These are phyloP conservation scores for Rhizopus microsporus DNA, from an alignment of 371 early-diverging fungal genomes.

Conservation along the genomic window DNA sequence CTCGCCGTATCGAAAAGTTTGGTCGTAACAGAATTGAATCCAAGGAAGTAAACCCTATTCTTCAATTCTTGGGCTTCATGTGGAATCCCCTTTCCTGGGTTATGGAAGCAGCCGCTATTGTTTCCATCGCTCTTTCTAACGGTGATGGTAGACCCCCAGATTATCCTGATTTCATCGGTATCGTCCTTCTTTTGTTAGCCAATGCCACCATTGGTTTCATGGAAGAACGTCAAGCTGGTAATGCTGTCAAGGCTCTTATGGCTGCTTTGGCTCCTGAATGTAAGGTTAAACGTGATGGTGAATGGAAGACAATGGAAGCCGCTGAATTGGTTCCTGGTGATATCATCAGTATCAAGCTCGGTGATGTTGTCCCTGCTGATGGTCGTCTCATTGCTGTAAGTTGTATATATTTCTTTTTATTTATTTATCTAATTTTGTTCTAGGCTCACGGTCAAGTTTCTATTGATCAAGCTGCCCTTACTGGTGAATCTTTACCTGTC, in stretches of 20 bases:
- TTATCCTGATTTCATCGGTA: slow-evolving; percentile 86
- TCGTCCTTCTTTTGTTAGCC: slow-evolving; percentile 75
- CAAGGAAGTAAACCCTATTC: slow-evolving; percentile 77
- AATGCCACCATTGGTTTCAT: slow-evolving; percentile 87
- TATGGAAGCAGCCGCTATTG: slow-evolving; percentile 78
- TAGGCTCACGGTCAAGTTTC: slow-evolving; percentile 53
- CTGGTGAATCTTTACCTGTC: slow-evolving; percentile 82
- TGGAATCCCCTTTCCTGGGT: slow-evolving; percentile 83
- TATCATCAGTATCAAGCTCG: slow-evolving; percentile 72
- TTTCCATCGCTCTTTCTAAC: slow-evolving; percentile 75
- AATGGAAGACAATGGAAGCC: slow-evolving; percentile 61
- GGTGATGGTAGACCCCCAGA: slow-evolving; percentile 69
- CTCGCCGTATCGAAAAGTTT: slow-evolving; percentile 66
- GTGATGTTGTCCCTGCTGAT: slow-evolving; percentile 85
- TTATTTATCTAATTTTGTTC: not conserved
- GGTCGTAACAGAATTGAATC: slow-evolving; percentile 72
- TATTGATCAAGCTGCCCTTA: slow-evolving; percentile 84
- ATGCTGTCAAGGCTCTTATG: slow-evolving; percentile 80
- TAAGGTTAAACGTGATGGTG: slow-evolving; percentile 66
- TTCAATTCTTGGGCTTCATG: slow-evolving; percentile 89
- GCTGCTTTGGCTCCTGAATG: slow-evolving; percentile 77
- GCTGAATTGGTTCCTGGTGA: slow-evolving; percentile 74
- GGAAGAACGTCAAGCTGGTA: slow-evolving; percentile 84
- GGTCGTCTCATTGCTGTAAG: slow-evolving; percentile 61
- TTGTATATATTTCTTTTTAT: not conserved